These are phyloP conservation scores for Rhynchosporium agropyri DNA, from an alignment of 2,329 filamentous ascomycete genomes.

Conservation along the genomic window DNA sequence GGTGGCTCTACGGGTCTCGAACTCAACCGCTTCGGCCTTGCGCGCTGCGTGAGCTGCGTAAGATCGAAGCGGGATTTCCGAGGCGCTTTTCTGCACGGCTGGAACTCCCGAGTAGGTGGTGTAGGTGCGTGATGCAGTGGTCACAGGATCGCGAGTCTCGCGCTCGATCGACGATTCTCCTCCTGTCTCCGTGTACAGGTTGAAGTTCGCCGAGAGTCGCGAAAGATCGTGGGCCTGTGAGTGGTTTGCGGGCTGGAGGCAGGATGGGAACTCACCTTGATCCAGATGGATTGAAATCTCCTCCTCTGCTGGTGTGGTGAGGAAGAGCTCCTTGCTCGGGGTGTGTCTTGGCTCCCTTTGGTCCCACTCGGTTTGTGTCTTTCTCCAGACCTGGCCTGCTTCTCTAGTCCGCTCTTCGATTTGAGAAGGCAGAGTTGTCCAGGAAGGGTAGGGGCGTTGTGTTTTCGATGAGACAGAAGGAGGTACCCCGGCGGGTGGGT, in stretches of 20 bases:
- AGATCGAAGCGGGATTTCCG: constrained; percentile 2
- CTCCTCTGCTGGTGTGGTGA: neutral
- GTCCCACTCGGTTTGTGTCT: neutral
- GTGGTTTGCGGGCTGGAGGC: neutral
- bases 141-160: neutral
- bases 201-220: neutral
- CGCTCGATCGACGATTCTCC: neutral
- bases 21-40: neutral
- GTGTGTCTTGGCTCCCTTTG: neutral
- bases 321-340: constrained; percentile 8
- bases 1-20: neutral
- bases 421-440: constrained; percentile 6
- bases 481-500: neutral
- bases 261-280: constrained; percentile 4
- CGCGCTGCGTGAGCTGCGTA: neutral
- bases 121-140: neutral
- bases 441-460: neutral
- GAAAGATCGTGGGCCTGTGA: neutral
- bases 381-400: constrained; percentile 5
- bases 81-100: neutral
- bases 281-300: neutral
- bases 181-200: neutral
- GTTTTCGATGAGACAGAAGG: neutral
- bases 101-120: neutral
- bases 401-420: neutral